Evolutionary conservation across 2,329 filamentous ascomycete genomes (phyloP).

Genomic region (Berkeleyomyces rouxiae): DNA sequence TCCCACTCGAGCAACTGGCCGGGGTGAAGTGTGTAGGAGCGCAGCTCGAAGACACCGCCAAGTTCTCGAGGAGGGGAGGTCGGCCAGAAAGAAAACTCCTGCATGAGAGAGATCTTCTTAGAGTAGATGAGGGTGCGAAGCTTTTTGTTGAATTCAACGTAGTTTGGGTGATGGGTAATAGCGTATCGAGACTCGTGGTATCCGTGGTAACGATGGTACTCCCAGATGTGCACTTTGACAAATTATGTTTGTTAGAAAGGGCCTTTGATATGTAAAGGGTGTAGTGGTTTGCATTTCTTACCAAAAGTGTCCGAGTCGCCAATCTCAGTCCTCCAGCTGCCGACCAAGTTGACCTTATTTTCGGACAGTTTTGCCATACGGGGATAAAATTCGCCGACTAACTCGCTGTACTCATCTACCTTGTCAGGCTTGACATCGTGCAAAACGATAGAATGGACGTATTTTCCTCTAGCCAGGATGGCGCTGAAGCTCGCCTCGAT

Average conservation of each 20-base stretch:
- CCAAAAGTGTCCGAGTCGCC: constrained; percentile 94
- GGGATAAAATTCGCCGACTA: constrained; percentile 86
- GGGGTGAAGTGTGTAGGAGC: constrained; percentile 89
- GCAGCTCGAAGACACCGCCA: constrained; percentile 85
- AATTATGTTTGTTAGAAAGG: background rate
- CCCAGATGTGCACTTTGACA: constrained; percentile 84
- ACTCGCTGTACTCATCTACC: constrained; percentile 81
- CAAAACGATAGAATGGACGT: constrained; percentile 94
- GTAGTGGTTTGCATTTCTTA: constrained; percentile 27
- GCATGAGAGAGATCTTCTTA: constrained; percentile 88
- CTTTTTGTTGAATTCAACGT: constrained; percentile 65
- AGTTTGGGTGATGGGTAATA: constrained; percentile 71
- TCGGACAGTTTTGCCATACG: constrained; percentile 67
- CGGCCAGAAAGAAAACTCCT: constrained; percentile 99
- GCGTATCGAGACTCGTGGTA: constrained; percentile 83
- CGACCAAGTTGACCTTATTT: constrained; percentile 91
- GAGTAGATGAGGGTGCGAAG: constrained; percentile 70
- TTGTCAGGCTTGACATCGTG: constrained; percentile 92
- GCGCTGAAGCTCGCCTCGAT: constrained; percentile 94
- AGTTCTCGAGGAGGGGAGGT: constrained; percentile 79
- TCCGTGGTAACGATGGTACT: constrained; percentile 92
- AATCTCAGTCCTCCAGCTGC: constrained; percentile 95
- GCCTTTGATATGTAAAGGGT: background rate
- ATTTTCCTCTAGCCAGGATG: constrained; percentile 87
- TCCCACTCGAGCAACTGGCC: constrained; percentile 97